Percentiles rank a stretch among this genome's conserved stretches.
Conservation (phyloP, 2,329 filamentous ascomycete genomes). For the Trichophyton benhamiae region DNA sequence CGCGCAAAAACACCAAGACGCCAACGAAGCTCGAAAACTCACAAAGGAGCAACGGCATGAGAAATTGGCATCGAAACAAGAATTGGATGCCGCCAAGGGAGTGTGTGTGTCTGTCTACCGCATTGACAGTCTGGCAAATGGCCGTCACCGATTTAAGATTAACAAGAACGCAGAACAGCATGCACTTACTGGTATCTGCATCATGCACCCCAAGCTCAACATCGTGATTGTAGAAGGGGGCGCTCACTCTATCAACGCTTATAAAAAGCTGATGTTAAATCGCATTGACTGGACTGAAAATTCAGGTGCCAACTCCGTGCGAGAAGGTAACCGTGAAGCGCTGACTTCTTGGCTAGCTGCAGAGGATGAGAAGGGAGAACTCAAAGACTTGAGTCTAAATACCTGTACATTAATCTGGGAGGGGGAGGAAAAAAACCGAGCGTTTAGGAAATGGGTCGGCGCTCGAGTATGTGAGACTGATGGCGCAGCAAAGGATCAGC, state of each 20-base stretch:
- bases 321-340: slow-evolving; percentile 48
- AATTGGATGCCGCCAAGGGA: slow-evolving; percentile 75
- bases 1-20: slow-evolving; percentile 59
- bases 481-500: slow-evolving; percentile 66
- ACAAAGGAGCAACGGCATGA: slow-evolving; percentile 77
- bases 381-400: slow-evolving; percentile 74
- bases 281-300: slow-evolving; percentile 95
- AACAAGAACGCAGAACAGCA: slow-evolving; percentile 84
- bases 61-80: slow-evolving; percentile 71
- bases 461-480: slow-evolving; percentile 83
- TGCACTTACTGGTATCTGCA: slow-evolving; percentile 73
- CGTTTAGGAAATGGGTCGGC: slow-evolving; percentile 77
- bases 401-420: slow-evolving; percentile 79
- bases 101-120: slow-evolving; percentile 80
- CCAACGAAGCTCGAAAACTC: slow-evolving; percentile 75
- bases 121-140: slow-evolving; percentile 78
- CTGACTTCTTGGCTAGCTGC: slow-evolving; percentile 63
- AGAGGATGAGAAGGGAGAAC: slow-evolving; percentile 61
- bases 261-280: slow-evolving; percentile 85
- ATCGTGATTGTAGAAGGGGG: slow-evolving; percentile 88
- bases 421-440: slow-evolving; percentile 67
- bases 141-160: slow-evolving; percentile 87
- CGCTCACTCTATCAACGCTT: slow-evolving; percentile 65
- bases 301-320: slow-evolving; percentile 48
- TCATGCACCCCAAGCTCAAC: slow-evolving; percentile 81